Conservation (phyloP, 148 eudicot genomes). For the Rhododendron vialii region DNA sequence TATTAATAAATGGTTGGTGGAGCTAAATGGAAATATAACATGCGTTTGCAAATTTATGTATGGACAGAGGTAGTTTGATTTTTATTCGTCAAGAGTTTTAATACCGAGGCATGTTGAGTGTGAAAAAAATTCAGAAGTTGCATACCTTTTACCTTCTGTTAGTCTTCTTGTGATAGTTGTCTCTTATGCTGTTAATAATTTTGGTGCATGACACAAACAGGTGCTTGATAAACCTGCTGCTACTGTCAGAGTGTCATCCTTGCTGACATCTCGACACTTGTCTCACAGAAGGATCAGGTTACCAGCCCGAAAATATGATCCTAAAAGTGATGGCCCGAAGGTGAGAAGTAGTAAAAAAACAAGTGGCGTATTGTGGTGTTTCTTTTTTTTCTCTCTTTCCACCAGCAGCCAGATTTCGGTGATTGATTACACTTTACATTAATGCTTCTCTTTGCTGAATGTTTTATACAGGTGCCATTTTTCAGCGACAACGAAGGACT, state of each 20-base stretch:
- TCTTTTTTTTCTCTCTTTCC: not conserved
- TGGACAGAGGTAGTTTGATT: not conserved
- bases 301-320: conserved; percentile 39
- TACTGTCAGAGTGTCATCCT: conserved; percentile 30
- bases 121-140: not conserved
- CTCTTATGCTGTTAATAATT: not conserved
- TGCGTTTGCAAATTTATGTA: not conserved
- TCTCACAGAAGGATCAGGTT: conserved; percentile 27
- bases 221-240: conserved; percentile 46
- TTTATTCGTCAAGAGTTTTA: not conserved
- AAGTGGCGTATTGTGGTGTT: not conserved
- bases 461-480: conserved; percentile 44
- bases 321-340: conserved; percentile 45
- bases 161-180: not conserved
- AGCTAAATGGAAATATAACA: not conserved
- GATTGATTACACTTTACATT: not conserved
- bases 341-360: conserved; percentile 27
- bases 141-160: not conserved
- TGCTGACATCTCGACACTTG: conserved; percentile 35
- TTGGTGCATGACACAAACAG: conserved; percentile 23
- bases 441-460: not conserved
- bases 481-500: conserved; percentile 29
- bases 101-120: not conserved
- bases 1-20: not conserved
- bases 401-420: not conserved